Conservation (phyloP, 2,329 filamentous ascomycete species). For the Penicillium digitatum region DNA sequence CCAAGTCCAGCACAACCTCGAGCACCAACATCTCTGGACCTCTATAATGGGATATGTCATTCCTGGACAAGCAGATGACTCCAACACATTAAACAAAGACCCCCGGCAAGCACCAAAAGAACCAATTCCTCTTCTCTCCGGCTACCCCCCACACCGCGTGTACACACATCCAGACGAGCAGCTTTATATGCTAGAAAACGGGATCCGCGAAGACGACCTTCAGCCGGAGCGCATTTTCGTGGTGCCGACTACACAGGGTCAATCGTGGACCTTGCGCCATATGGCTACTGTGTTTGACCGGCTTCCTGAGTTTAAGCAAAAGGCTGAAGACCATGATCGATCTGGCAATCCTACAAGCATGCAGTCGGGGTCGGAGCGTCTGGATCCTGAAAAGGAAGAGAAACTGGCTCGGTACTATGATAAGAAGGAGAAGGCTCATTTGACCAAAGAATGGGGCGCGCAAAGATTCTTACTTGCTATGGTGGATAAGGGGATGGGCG, state of each 20-base stretch:
- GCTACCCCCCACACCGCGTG: conserved; percentile 56
- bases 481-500: conserved; percentile 47
- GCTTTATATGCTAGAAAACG: conserved; percentile 54
- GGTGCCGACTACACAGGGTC: conserved; percentile 55
- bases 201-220: conserved; percentile 46
- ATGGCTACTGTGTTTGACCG: conserved; percentile 56
- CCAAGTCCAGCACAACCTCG: conserved; percentile 61
- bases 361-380: conserved; percentile 3
- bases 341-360: conserved; percentile 4
- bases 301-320: conserved; percentile 1
- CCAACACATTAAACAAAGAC: background rate
- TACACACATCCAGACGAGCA: conserved; percentile 65
- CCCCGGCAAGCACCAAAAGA: conserved; percentile 2
- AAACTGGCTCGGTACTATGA: conserved; percentile 34
- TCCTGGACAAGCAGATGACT: conserved; percentile 1
- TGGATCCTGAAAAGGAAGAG: conserved; percentile 23
- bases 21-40: conserved; percentile 60
- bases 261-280: conserved; percentile 56
- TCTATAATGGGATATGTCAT: conserved; percentile 49
- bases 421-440: conserved; percentile 23
- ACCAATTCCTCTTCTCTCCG: conserved; percentile 53
- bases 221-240: conserved; percentile 56
- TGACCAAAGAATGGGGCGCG: conserved; percentile 40
- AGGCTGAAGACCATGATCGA: conserved; percentile 1
- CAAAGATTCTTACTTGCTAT: conserved; percentile 58